Conservation (phyloP, 164 flowering plant species). For the Macadamia integrifolia region DNA sequence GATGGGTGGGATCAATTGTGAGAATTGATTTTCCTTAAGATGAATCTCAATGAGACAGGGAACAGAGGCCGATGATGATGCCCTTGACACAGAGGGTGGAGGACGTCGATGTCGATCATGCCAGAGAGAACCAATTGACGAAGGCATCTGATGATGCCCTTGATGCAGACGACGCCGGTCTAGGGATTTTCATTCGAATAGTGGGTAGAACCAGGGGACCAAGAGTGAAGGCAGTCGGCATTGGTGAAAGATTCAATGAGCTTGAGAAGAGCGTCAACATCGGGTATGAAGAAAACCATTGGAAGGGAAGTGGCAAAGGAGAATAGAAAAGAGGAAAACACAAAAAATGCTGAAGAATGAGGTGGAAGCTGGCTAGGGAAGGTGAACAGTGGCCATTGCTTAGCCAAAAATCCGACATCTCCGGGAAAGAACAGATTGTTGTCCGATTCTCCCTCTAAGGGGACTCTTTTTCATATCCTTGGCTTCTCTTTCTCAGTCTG, state of each 20-base stretch:
- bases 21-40: constrained; percentile 57
- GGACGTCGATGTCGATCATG: constrained; percentile 35
- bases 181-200: constrained; percentile 30
- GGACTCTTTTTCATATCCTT: too few relatives aligned
- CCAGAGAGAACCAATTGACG: constrained; percentile 48
- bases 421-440: constrained; percentile 29
- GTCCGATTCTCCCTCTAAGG: constrained; percentile 12
- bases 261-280: constrained; percentile 49
- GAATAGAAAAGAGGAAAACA: background rate
- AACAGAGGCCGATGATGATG: constrained; percentile 7
- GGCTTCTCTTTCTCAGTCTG: background rate
- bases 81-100: constrained; percentile 47
- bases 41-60: constrained; percentile 39
- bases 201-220: constrained; percentile 39
- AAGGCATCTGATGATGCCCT: constrained; percentile 38
- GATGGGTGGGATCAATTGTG: constrained; percentile 35
- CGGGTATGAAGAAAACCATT: constrained; percentile 23
- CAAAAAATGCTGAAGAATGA: too few relatives aligned
- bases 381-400: constrained; percentile 57
- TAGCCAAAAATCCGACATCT: constrained; percentile 21
- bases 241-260: constrained; percentile 47
- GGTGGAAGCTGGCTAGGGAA: background rate
- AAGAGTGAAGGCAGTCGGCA: constrained; percentile 27
- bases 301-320: constrained; percentile 8
- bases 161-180: constrained; percentile 52